Percentiles rank a stretch among this genome's conserved stretches.
Conservation (phyloP, 2,329 filamentous ascomycete genomes). For the Gliomastix tumulicola region DNA sequence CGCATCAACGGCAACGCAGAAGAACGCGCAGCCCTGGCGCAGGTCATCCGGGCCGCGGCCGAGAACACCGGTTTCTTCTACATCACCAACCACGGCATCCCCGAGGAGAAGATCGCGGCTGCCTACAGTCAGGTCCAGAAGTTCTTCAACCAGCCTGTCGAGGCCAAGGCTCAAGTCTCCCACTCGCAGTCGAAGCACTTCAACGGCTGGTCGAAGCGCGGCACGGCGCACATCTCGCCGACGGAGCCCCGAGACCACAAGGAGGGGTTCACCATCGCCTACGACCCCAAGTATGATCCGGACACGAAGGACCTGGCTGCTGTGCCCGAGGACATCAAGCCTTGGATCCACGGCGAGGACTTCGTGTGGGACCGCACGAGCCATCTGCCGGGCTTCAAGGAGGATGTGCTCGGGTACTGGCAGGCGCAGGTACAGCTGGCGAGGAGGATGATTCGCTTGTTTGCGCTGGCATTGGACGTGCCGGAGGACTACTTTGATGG, state of each 20-base stretch:
- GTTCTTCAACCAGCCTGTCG: slow-evolving; percentile 19
- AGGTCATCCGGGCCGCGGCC: slow-evolving; percentile 27
- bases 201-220: neutral
- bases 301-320: neutral
- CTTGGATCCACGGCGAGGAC: slow-evolving; percentile 9
- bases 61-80: slow-evolving; percentile 40
- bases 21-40: slow-evolving; percentile 26
- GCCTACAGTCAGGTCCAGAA: slow-evolving; percentile 9
- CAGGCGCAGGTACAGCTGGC: slow-evolving; percentile 12
- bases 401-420: slow-evolving; percentile 8
- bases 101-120: slow-evolving; percentile 17
- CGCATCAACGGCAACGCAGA: slow-evolving; percentile 22
- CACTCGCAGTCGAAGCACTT: slow-evolving; percentile 7
- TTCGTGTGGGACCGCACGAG: too few relatives aligned
- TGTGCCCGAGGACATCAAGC: slow-evolving; percentile 8
- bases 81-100: slow-evolving; percentile 34
- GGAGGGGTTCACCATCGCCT: slow-evolving; percentile 23
- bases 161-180: slow-evolving; percentile 18
- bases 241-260: slow-evolving; percentile 20
- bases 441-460: slow-evolving; percentile 11
- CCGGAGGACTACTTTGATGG: slow-evolving; percentile 11
- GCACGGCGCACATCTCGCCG: slow-evolving; percentile 10
- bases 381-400: slow-evolving; percentile 8
- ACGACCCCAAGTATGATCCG: slow-evolving; percentile 34
- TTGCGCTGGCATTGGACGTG: slow-evolving; percentile 13